These are phyloP conservation scores for Lathyrus aphaca DNA, from an alignment of 306 rosid genomes.

Conservation along the genomic window DNA sequence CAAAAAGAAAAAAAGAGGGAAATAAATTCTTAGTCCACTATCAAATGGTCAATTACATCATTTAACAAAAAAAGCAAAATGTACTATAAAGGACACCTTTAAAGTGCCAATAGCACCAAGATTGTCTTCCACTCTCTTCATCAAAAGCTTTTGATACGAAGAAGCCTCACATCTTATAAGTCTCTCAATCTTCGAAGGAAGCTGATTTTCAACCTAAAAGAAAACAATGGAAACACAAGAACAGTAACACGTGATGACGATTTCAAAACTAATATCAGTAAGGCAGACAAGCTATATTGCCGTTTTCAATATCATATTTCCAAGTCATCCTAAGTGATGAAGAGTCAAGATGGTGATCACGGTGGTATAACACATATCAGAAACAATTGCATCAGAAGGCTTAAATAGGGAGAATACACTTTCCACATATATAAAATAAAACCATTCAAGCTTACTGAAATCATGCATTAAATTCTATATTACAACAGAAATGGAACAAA, in stretches of 20 bases:
- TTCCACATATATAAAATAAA: slow-evolving; percentile 8
- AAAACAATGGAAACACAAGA: slow-evolving; percentile 38
- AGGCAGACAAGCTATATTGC: slow-evolving; percentile 2
- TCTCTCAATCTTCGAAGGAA: slow-evolving; percentile 98
- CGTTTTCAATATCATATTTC: slow-evolving; percentile 24
- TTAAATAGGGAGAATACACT: slow-evolving; percentile 16
- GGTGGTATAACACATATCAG: not conserved
- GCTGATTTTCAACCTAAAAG: slow-evolving; percentile 85
- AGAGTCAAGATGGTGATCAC: not conserved
- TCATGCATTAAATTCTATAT: slow-evolving; percentile 15
- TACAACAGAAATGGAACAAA: slow-evolving; percentile 20
- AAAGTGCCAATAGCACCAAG: slow-evolving; percentile 87
- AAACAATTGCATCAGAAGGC: slow-evolving; percentile 16
- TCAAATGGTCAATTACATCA: slow-evolving; percentile 29
- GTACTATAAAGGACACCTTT: slow-evolving; percentile 54
- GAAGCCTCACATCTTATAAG: slow-evolving; percentile 97
- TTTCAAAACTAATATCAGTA: slow-evolving; percentile 30
- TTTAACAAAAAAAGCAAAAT: slow-evolving; percentile 14
- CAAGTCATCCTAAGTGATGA: slow-evolving; percentile 25
- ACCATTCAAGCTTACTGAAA: not conserved
- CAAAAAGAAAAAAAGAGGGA: slow-evolving; percentile 1
- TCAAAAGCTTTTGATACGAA: slow-evolving; percentile 96
- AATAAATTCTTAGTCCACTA: not conserved
- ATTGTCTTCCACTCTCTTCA: slow-evolving; percentile 98
- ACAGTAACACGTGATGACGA: slow-evolving; percentile 23